Evolutionary conservation across 768 basidiomycete genomes (phyloP).

Genomic region (Tricholomella constricta): DNA sequence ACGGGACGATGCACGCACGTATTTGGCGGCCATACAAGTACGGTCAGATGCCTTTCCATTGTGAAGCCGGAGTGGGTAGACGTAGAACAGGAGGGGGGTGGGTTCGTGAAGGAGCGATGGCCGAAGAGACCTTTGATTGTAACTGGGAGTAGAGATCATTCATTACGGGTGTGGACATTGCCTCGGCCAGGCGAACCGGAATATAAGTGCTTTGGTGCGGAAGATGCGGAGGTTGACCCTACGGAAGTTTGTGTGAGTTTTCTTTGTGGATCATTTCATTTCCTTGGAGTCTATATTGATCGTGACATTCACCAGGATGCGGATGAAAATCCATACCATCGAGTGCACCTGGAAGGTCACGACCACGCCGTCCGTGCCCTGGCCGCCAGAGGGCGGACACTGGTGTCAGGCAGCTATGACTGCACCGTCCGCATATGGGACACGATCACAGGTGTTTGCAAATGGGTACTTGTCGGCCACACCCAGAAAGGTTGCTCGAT

Average conservation of each 20-base stretch:
- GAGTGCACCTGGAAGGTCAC: conserved; percentile 83
- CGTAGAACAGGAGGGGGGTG: conserved; percentile 63
- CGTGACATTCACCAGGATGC: conserved; percentile 51
- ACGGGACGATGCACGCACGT: conserved; percentile 86
- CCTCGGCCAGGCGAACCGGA: conserved; percentile 71
- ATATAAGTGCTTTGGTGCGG: conserved; percentile 65
- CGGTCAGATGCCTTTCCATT: conserved; percentile 93
- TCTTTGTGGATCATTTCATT: neutral
- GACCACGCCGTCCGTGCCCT: conserved; percentile 90
- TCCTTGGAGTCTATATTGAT: neutral
- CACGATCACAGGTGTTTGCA: conserved; percentile 78
- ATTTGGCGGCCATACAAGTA: conserved; percentile 95
- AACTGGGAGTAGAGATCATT: conserved; percentile 72
- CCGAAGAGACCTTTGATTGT: conserved; percentile 70
- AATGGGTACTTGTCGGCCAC: conserved; percentile 82
- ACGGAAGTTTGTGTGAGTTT: conserved; percentile 39
- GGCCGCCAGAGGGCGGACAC: conserved; percentile 85
- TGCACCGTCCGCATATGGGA: conserved; percentile 96
- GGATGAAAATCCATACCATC: conserved; percentile 86
- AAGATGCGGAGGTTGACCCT: conserved; percentile 62
- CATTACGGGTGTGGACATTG: conserved; percentile 60
- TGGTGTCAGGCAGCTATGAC: conserved; percentile 96
- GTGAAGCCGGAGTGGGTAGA: conserved; percentile 91
- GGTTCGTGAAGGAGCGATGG: conserved; percentile 69
- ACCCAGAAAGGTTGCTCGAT: conserved; percentile 80